Evolutionary conservation across 495 filamentous ascomycete species (phyloP), one percentile per base, ranked within the genome.

Genomic region (Aspergillus nanangensis): DNA sequence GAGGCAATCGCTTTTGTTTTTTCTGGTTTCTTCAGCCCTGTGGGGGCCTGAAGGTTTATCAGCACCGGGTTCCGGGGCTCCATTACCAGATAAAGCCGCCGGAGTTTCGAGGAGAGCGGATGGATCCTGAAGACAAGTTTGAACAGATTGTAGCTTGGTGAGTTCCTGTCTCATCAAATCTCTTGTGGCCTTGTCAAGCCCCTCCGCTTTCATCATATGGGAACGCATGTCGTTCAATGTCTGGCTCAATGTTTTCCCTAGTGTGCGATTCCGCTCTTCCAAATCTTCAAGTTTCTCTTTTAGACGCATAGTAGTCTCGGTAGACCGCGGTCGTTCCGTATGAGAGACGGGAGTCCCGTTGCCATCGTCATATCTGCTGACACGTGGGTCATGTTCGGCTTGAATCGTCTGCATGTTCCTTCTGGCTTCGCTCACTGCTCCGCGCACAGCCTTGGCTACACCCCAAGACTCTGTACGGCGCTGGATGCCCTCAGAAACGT

Each of bases 391-490:
- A 23, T 63, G 70, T 47, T 71, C 72, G 8, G 74, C 62, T 44
- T 79, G 71, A 41, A 84, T 71, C n/a, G 75, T 75, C 54, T 86
- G 79, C 50, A 89, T 81, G 48, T 84, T 86, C 54, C 77, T 84
- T 50, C 75, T 78, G 3, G 92, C 87, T 68, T 96, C 90, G 11
- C 77, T 87, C 44, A 95, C 80, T 4, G 93, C 92, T 48, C 92
- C 90, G 15, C 91, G 82, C 9, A 98, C 85, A 9, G 88, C 90
- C 63, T 90, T 88, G 50, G 90, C 90, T 23, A 97, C 84, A 3
- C 92, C 90, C 64, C 92, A 88, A 45, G 83, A 80, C 58, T 96
- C 91, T 32, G 91, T 83, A 8, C 84, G 80, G 38, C 87, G 82
- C 43, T 95, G 80, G 13, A 97, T 82, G 31, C 83, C 83, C 54